These are phyloP conservation scores for Brettanomyces nanus DNA, from an alignment of 805 yeast genomes.

Conservation along the genomic window DNA sequence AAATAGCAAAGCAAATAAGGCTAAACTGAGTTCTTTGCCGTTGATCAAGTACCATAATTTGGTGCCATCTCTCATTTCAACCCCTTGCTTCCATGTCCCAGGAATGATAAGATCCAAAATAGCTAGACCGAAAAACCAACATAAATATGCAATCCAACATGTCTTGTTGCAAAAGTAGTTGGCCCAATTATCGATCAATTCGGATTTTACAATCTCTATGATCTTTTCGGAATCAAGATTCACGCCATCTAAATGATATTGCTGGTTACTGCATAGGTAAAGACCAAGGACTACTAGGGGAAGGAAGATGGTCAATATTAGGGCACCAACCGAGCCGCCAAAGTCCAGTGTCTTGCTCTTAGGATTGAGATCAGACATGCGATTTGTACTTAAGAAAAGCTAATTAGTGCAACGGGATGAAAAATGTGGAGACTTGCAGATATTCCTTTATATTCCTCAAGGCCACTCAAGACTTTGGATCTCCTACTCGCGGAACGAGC, in stretches of 20 bases:
- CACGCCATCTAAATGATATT: slow-evolving; percentile 44
- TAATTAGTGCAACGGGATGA: too few relatives aligned
- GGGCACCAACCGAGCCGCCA: slow-evolving; percentile 69
- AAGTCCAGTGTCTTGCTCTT: slow-evolving; percentile 65
- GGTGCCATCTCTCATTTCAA: slow-evolving; percentile 68
- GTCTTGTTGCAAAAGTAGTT: slow-evolving; percentile 32
- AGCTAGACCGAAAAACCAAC: slow-evolving; percentile 67
- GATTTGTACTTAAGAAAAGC: too few relatives aligned
- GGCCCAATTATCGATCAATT: slow-evolving; percentile 15
- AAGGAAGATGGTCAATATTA: slow-evolving; percentile 53
- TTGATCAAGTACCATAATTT: slow-evolving; percentile 69
- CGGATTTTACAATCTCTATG: slow-evolving; percentile 8
- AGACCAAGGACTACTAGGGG: slow-evolving; percentile 57
- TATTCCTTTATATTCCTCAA: too few relatives aligned
- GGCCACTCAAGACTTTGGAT: too few relatives aligned
- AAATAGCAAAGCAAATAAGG: slow-evolving; percentile 29
- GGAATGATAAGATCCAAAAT: slow-evolving; percentile 59
- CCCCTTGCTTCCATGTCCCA: slow-evolving; percentile 70
- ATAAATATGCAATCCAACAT: slow-evolving; percentile 56
- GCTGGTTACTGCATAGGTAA: slow-evolving; percentile 53
- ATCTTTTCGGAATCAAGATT: slow-evolving; percentile 34
- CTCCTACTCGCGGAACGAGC: too few relatives aligned
- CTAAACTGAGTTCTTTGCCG: slow-evolving; percentile 52
- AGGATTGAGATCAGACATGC: slow-evolving; percentile 49
- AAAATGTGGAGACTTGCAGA: too few relatives aligned